Evolutionary conservation across 2,329 filamentous ascomycete genomes (phyloP), one percentile per base, ranked within the genome.

Genomic region (Colletotrichum truncatum): DNA sequence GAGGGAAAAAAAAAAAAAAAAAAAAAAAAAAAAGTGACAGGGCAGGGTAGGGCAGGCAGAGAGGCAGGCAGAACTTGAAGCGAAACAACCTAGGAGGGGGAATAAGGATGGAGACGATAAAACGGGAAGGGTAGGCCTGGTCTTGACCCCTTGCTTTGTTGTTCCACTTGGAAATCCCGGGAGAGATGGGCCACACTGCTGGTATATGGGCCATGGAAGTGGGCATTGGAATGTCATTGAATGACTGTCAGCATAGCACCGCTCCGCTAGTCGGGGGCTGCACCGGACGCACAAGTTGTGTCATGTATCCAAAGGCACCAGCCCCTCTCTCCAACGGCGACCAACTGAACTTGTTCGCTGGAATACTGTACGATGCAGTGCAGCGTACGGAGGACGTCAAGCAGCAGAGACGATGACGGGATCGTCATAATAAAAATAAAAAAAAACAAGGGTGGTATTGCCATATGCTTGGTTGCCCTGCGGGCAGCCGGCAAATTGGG

Each of bases 61-160:
- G 34, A 32, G 16, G 26, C 39, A 11, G 51, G 51, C 51, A 41
- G 51, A 54, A 54, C 23, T 18, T n/a, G n/a, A n/a, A n/a, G 10
- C 18, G n/a, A n/a, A 49, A 18, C 26, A 26, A 6, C 43, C n/a
- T 26, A 14, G 26, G 26, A n/a, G 48, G 6, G 28, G 18, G 48
- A 36, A 43, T 12, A 18, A 25, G 21, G 7, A 32, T 11, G 28
- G 43, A 26, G 60, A 60, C 21, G 38, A 28, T 48, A 21, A 26
- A 43, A 57, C 25, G 38, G 38, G 21, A 12, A n/a, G n/a, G n/a
- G n/a, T n/a, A n/a, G n/a, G n/a, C n/a, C n/a, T 25, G 36, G 38
- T 46, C 61, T 60, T 39, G 61, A 49, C 57, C 62, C 57, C 57
- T 63, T 56, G 57, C 49, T 56, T 51, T 34, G 48, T 38, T 56